A percentile compares a stretch with the other conserved stretches of the same genome.
Conservation (phyloP, 176 grass and related monocot genomes). For the Panicum miliaceum region DNA sequence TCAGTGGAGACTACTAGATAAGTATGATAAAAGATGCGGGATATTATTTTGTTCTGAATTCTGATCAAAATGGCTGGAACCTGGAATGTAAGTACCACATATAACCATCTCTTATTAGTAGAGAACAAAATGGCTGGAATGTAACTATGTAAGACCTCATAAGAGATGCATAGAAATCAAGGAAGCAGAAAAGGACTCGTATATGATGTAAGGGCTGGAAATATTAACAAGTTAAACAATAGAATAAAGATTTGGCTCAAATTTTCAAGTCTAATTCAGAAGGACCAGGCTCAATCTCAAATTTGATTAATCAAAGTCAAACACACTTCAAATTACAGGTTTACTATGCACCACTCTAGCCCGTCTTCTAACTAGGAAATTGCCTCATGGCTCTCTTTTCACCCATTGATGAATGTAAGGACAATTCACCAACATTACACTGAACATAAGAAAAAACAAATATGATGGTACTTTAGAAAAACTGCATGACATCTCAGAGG, state of each 20-base stretch:
- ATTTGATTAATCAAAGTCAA: conserved; percentile 8
- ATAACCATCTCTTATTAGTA: neutral
- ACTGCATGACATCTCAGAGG: neutral
- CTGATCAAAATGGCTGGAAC: neutral
- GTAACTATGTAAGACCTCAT: neutral
- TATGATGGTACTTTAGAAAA: neutral
- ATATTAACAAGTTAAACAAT: neutral
- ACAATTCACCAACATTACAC: neutral
- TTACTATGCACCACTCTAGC: neutral
- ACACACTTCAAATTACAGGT: neutral
- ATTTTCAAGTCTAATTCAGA: neutral
- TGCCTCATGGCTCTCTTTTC: neutral
- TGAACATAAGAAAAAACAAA: neutral
- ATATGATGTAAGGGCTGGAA: neutral
- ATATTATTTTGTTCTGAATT: neutral
- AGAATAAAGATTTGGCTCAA: neutral
- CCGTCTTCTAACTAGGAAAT: neutral
- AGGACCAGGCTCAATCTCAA: neutral
- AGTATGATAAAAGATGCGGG: neutral
- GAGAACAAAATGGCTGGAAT: neutral
- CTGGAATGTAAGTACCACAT: neutral
- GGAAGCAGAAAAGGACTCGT: neutral
- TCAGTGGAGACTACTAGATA: neutral
- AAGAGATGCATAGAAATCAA: neutral
- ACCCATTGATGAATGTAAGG: neutral